Percentiles rank a stretch among this genome's conserved stretches.
phyloP scores from a whole-genome alignment of 2,329 filamentous ascomycete species.

The Bipolaris cookei region DNA sequence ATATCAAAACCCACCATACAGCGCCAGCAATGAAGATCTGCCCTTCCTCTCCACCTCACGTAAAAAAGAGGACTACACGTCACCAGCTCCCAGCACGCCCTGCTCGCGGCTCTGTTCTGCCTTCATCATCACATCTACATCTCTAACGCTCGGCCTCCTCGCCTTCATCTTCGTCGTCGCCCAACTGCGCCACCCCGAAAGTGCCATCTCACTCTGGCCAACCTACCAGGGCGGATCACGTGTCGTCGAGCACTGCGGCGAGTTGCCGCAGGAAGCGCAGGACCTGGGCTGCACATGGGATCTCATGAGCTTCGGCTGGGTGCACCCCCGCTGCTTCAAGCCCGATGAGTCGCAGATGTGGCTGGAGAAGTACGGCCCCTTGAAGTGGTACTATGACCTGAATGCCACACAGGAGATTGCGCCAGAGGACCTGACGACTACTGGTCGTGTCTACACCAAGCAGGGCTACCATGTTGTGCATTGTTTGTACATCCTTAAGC shows the following conservation, averaged over 20 bases:
- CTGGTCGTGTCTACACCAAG: not conserved
- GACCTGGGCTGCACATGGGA: not conserved
- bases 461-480: not conserved
- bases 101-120: not conserved
- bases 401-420: not conserved
- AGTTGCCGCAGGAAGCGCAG: not conserved
- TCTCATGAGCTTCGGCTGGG: constrained; percentile 1
- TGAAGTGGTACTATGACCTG: constrained; percentile 1
- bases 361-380: not conserved
- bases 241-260: constrained; percentile 2
- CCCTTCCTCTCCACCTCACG: not conserved
- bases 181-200: not conserved
- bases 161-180: not conserved
- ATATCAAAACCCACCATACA: not conserved
- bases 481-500: not conserved
- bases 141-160: not conserved
- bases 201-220: not conserved
- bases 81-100: not conserved
- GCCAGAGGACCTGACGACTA: not conserved
- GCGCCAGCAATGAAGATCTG: not conserved
- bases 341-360: constrained; percentile 1
- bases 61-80: not conserved
- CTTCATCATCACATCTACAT: not conserved
- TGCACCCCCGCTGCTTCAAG: constrained; percentile 2
- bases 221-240: constrained; percentile 2